phyloP scores from a whole-genome alignment of 176 grass and related monocot genomes.

The Triticum urartu region DNA sequence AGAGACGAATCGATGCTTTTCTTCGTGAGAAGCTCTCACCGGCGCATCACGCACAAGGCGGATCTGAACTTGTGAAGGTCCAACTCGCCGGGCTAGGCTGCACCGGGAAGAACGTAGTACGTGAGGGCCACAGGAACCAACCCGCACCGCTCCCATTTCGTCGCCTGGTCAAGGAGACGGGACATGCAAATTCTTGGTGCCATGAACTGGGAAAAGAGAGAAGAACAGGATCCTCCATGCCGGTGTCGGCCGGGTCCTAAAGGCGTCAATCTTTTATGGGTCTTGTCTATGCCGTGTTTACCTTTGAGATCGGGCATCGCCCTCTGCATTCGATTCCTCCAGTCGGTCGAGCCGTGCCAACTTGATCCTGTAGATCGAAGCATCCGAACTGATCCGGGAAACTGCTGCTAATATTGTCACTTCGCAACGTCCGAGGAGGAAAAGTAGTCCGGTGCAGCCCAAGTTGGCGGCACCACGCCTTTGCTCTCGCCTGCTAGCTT shows the following conservation, averaged over 20 bases:
- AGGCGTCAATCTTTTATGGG: too few species aligned
- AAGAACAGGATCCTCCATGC: not conserved
- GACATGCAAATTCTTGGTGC: not conserved
- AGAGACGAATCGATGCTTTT: not conserved
- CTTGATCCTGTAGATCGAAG: not conserved
- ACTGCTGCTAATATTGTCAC: not conserved
- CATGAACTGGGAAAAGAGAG: not conserved
- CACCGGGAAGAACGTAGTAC: not conserved
- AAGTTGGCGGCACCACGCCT: not conserved
- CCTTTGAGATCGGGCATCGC: not conserved
- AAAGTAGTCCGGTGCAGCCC: not conserved
- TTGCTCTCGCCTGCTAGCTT: not conserved
- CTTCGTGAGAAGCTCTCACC: not conserved
- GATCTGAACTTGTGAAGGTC: not conserved
- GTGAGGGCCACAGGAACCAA: not conserved
- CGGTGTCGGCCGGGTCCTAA: not conserved
- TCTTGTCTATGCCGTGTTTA: too few species aligned
- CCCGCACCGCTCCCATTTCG: not conserved
- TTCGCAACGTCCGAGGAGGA: not conserved
- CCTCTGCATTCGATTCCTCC: not conserved
- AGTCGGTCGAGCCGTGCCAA: not conserved
- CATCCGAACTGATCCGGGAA: not conserved
- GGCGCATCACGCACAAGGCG: not conserved
- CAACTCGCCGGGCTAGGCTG: not conserved
- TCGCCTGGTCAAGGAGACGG: not conserved